Evolutionary conservation across 805 yeast species (phyloP), one percentile per base, ranked within the genome.

Genomic region (Torulaspora gathmanii): DNA sequence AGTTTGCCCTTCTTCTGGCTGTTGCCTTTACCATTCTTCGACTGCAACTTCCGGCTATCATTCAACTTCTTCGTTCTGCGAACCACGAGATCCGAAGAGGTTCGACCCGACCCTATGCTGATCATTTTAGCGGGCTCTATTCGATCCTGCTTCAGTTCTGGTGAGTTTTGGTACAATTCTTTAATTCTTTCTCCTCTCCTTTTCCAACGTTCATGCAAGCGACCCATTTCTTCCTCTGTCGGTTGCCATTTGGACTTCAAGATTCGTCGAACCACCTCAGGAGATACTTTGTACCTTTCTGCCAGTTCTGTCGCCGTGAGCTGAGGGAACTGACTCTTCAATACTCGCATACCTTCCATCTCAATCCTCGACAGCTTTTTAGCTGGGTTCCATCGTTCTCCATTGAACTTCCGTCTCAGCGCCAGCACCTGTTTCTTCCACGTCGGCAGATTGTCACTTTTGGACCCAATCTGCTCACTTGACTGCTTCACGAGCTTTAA

Each of bases 221-320:
- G 59, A 23, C 56, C 63, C 4, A 63, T 72, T 31, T 70, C 74
- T 47, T 82, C 86, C n/a, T 71, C 73, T 4, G 64, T 70, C 0
- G 96, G 95, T 13, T 61, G 65, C 95, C 95, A 90, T 30, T 74
- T 78, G 4, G 91, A 81, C 59, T 79, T 81, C 52, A 90, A 61
- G 15, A 90, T 87, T 51, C 95, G 75, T 47, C 95, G 70, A 2
- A 89, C 76, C 0, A 90, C 86, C 53, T 89, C 95, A 1, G 95
- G 91, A 1, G 93, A 83, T 4, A 87, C 73, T 39, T 75, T 70
- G 64, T 83, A 89, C 57, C 74, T 75, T 26, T 74, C 69, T 0
- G 88, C 83, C 5, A 90, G 61, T 34, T 79, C 82, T 2, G 69
- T 67, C 2, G 82, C 73, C 3, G 75, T 77, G 42, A 85, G 51